Base-by-base conservation (phyloP, 768 basidiomycete genomes). In the Macrolepiota fuliginosa region DNA sequence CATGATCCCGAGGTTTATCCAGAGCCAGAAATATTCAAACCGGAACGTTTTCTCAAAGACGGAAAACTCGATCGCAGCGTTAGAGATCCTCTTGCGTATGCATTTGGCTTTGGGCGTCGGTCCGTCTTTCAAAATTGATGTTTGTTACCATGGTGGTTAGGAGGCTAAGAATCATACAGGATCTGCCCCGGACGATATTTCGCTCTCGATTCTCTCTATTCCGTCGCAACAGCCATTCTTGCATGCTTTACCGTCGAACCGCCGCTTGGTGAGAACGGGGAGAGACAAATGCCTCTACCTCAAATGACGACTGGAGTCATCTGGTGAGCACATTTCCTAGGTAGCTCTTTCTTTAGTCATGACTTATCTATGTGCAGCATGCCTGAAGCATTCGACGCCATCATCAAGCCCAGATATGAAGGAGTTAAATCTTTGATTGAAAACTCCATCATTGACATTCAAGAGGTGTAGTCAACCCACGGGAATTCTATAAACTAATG, bases 11-110 rank as follows among this genome's bases (percentile, higher is more conserved):
- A 64, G 2, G 56, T 71, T 1, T 78, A 71, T 63, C 68, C 72
- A 0, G 66, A 77, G 45, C 76, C 79, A 0, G 65, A 73, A 1
- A 63, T 51, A 6, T 77, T 78, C 65, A 62, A 63, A 9, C 76
- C 76, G 0, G 73, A 73, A 36, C 71, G 74, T 4, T 75, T 65
- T 52, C 54, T 73, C 1, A 65, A 64, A 25, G 57, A 68, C 32
- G 67, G 66, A 3, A 27, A 60, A 24, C 49, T 70, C 19, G 63
- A 70, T 55, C 29, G 57, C n/a, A 17, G 61, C 17, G 19, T 68
- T 17, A 29, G 29, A 37, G 61, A 68, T 37, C 63, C 63, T 0
- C 51, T 58, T n/a, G 32, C 56, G 7, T 50, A 60, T 11, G 64
- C 63, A 9, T 74, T 73, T 54, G 73, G 72, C n/a, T 70, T 58